A percentile compares a stretch with the other conserved stretches of the same genome.
Evolutionary conservation across 2,329 filamentous ascomycete species (phyloP).

Genomic region (Fonsecaea monophora): DNA sequence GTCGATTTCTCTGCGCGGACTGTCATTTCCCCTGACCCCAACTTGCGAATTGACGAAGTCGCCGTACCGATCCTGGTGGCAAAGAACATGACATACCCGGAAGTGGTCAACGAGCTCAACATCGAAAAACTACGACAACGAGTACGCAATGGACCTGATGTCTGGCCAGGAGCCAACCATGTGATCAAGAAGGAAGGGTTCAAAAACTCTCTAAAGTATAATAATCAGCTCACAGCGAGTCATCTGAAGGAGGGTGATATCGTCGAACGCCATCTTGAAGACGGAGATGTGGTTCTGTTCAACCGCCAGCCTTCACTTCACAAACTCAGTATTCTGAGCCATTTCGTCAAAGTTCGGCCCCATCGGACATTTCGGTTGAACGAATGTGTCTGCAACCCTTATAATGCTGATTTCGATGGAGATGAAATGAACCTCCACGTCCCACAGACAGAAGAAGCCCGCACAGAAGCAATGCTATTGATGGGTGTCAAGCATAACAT

Average conservation of each 20-base stretch:
- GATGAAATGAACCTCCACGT: slow-evolving; percentile 99
- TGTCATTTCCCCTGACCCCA: slow-evolving; percentile 96
- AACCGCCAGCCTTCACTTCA: slow-evolving; percentile 97
- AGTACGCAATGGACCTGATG: slow-evolving; percentile 74
- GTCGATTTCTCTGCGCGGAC: slow-evolving; percentile 98
- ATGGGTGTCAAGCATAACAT: slow-evolving; percentile 99
- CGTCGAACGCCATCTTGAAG: slow-evolving; percentile 92
- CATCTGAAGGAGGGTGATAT: slow-evolving; percentile 81
- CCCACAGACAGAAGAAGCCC: slow-evolving; percentile 94
- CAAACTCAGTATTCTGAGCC: slow-evolving; percentile 97
- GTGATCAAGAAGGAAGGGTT: slow-evolving; percentile 74
- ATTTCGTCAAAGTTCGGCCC: slow-evolving; percentile 89
- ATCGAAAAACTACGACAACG: slow-evolving; percentile 78
- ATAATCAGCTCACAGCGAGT: slow-evolving; percentile 73
- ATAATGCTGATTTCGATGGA: slow-evolving; percentile 98
- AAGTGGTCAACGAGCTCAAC: slow-evolving; percentile 84
- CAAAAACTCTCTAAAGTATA: slow-evolving; percentile 78
- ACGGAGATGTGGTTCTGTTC: slow-evolving; percentile 95
- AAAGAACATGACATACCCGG: slow-evolving; percentile 94
- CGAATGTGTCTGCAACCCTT: slow-evolving; percentile 96
- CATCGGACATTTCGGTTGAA: slow-evolving; percentile 97
- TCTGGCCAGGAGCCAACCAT: slow-evolving; percentile 88
- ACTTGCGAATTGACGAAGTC: slow-evolving; percentile 90
- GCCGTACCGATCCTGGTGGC: slow-evolving; percentile 91
- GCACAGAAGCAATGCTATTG: slow-evolving; percentile 90